phyloP scores from a whole-genome alignment of 768 basidiomycete genomes.

The Tricholoma sp. region DNA sequence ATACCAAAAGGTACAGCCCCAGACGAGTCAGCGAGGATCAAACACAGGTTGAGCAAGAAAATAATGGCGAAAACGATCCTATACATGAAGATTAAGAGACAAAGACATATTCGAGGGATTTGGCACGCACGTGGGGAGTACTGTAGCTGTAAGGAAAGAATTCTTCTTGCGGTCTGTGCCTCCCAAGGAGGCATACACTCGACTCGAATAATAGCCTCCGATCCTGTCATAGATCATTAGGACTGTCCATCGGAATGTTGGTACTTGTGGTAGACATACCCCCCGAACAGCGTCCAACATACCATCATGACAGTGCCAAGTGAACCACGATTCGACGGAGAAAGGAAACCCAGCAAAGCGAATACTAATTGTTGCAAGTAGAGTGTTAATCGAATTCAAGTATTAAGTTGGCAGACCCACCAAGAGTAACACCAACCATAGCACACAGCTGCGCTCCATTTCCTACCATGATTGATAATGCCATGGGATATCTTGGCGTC shows the following conservation, averaged over 20 bases:
- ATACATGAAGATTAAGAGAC: conserved; percentile 2
- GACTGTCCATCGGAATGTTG: not conserved
- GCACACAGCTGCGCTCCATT: conserved; percentile 83
- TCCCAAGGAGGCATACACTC: conserved; percentile 75
- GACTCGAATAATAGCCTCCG: conserved; percentile 83
- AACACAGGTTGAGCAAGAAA: conserved; percentile 88
- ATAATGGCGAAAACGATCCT: conserved; percentile 82
- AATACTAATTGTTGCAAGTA: conserved; percentile 53
- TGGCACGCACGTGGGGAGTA: conserved; percentile 72
- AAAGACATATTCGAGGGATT: not conserved
- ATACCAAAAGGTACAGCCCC: conserved; percentile 94
- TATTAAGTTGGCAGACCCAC: conserved; percentile 30
- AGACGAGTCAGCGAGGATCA: conserved; percentile 79
- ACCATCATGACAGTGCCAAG: conserved; percentile 93
- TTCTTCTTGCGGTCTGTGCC: conserved; percentile 77
- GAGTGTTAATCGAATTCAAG: not conserved
- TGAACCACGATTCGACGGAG: conserved; percentile 92
- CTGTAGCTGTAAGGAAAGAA: conserved; percentile 82
- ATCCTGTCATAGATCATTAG: conserved; percentile 41
- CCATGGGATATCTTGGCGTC: conserved; percentile 68
- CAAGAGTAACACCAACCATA: conserved; percentile 86
- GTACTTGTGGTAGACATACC: conserved; percentile 37
- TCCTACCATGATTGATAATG: conserved; percentile 83
- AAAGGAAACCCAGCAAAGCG: conserved; percentile 88
- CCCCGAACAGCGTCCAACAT: conserved; percentile 91